These are phyloP conservation scores for Dipodascus geniculatus DNA, from an alignment of 805 yeast genomes.

Conservation along the genomic window DNA sequence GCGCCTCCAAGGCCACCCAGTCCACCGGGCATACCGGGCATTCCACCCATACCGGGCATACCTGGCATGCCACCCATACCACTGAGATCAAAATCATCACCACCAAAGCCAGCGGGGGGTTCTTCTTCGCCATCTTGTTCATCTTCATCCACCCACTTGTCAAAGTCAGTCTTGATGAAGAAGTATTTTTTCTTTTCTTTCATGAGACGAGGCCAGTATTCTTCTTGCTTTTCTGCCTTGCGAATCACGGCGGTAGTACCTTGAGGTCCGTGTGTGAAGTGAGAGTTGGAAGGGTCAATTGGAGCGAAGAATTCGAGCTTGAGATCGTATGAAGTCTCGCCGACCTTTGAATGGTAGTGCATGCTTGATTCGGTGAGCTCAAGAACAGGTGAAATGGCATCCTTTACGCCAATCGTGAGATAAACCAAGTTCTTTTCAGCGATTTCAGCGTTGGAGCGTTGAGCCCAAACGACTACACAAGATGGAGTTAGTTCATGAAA, in stretches of 20 bases:
- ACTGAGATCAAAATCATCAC: conserved; percentile 25
- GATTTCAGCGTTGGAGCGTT: conserved; percentile 73
- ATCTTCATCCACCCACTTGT: conserved; percentile 97
- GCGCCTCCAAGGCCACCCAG: conserved; percentile 20
- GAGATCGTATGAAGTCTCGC: conserved; percentile 40
- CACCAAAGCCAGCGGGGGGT: conserved; percentile 28
- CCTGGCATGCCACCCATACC: conserved; percentile 29
- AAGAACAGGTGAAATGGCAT: conserved; percentile 50
- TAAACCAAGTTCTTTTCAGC: conserved; percentile 62
- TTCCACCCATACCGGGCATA: conserved; percentile 25
- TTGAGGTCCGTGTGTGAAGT: conserved; percentile 35
- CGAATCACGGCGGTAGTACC: conserved; percentile 60
- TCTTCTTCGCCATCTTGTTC: conserved; percentile 63
- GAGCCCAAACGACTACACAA: conserved; percentile 65
- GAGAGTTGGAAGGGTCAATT: conserved; percentile 54
- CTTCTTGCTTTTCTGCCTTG: conserved; percentile 57
- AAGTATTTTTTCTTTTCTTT: conserved; percentile 73
- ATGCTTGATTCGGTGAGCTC: conserved; percentile 46
- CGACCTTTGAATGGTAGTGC: conserved; percentile 40
- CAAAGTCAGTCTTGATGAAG: conserved; percentile 86
- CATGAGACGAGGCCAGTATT: conserved; percentile 92
- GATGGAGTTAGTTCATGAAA: not conserved
- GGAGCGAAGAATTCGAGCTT: conserved; percentile 66
- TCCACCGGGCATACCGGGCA: conserved; percentile 18
- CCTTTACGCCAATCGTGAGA: conserved; percentile 63